These are phyloP conservation scores for Echinosophora koreensis DNA, from an alignment of 306 rosid species.

Conservation along the genomic window DNA sequence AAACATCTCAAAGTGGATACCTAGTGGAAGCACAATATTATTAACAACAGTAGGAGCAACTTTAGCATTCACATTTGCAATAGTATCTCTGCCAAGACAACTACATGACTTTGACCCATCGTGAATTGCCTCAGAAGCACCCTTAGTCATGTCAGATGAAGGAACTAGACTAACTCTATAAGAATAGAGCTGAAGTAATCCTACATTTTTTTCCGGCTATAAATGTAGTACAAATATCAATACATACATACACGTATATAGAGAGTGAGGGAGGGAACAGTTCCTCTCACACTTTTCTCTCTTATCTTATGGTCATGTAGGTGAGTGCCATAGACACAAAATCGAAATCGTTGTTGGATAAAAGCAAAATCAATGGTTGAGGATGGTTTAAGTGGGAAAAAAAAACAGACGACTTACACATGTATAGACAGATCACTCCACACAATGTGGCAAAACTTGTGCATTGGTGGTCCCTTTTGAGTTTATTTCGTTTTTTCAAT, in stretches of 20 bases:
- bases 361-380: no score
- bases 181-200: slow-evolving; percentile 55
- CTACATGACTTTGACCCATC: slow-evolving; percentile 56
- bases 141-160: slow-evolving; percentile 55
- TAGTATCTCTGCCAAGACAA: slow-evolving; percentile 77
- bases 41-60: slow-evolving; percentile 93
- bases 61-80: slow-evolving; percentile 86
- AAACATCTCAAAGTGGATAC: slow-evolving; percentile 44
- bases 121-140: slow-evolving; percentile 45
- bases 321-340: no score
- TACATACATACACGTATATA: neutral
- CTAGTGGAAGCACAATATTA: slow-evolving; percentile 68
- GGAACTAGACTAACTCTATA: slow-evolving; percentile 53
- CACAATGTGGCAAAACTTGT: no score
- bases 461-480: no score
- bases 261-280: no score
- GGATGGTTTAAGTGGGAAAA: no score
- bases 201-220: slow-evolving; percentile 53
- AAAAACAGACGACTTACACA: no score
- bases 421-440: no score
- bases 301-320: no score
- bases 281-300: no score
- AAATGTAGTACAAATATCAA: slow-evolving; percentile 1
- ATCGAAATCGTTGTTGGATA: no score
- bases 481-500: no score